Evolutionary conservation across 768 basidiomycete species (phyloP).

Genomic region (Artomyces pyxidatus): DNA sequence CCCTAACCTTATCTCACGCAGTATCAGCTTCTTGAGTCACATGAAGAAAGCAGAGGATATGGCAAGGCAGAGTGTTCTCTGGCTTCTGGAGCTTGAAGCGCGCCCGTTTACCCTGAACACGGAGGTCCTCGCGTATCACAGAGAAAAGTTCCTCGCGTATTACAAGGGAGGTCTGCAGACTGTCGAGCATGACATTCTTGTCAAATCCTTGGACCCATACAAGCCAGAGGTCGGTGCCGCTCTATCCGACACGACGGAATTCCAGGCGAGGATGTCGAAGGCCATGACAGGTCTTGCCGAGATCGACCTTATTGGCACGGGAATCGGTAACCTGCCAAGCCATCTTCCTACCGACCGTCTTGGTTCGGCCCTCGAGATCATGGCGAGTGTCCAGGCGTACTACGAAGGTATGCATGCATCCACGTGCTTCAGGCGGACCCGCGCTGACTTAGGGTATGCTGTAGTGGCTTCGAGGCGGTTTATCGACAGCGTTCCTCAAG

Average conservation of each 20-base stretch:
- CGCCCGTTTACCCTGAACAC: constrained; percentile 19
- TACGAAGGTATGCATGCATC: constrained; percentile 50
- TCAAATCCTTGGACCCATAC: neutral
- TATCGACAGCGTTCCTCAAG: constrained; percentile 46
- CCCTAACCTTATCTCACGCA: neutral
- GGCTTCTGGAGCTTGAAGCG: constrained; percentile 5
- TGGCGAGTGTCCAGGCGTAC: constrained; percentile 66
- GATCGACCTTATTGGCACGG: constrained; percentile 31
- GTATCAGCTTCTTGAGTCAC: constrained; percentile 5
- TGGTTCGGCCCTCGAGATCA: constrained; percentile 51
- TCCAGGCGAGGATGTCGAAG: constrained; percentile 27
- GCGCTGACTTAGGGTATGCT: neutral
- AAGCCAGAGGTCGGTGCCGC: neutral
- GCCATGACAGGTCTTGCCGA: constrained; percentile 29
- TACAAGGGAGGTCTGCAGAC: constrained; percentile 31
- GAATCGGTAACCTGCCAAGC: constrained; percentile 35
- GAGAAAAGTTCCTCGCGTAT: constrained; percentile 38
- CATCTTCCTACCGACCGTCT: constrained; percentile 42
- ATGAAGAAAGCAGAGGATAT: constrained; percentile 2
- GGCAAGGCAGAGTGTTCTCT: constrained; percentile 3
- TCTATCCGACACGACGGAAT: constrained; percentile 13
- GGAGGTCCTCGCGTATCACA: constrained; percentile 23
- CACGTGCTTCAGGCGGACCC: neutral
- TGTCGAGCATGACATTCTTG: neutral
- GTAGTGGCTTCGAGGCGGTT: constrained; percentile 52